phyloP scores from a whole-genome alignment of 176 grass and related monocot species.

The Oryza meridionalis region DNA sequence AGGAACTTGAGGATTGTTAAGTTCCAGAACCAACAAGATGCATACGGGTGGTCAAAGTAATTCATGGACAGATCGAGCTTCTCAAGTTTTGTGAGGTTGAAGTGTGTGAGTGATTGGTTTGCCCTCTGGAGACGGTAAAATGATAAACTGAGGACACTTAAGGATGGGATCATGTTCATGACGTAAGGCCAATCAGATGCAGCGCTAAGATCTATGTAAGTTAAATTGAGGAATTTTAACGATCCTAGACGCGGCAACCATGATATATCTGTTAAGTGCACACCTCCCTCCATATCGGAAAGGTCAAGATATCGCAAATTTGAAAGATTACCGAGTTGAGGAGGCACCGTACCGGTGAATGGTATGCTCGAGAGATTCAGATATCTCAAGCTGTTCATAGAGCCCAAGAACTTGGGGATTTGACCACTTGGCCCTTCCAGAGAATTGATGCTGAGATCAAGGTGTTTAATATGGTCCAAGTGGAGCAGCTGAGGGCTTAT shows the following conservation, averaged over 20 bases:
- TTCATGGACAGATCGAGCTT: too few relatives aligned
- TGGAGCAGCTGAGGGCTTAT: slow-evolving; percentile 26
- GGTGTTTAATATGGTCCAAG: slow-evolving; percentile 20
- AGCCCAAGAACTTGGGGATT: slow-evolving; percentile 26
- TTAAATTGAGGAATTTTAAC: too few relatives aligned
- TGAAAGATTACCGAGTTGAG: slow-evolving; percentile 14
- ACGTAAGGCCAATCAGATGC: neutral
- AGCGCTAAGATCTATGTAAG: neutral
- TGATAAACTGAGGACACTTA: neutral
- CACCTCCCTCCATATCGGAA: neutral
- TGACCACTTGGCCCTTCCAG: neutral
- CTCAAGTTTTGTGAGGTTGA: too few relatives aligned
- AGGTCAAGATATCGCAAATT: neutral
- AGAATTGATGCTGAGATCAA: neutral
- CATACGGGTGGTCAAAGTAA: too few relatives aligned
- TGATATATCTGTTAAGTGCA: neutral
- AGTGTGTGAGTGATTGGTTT: too few relatives aligned
- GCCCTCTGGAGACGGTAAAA: too few relatives aligned
- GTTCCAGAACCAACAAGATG: too few relatives aligned
- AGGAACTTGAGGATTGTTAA: too few relatives aligned
- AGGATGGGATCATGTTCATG: neutral
- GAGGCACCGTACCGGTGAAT: neutral
- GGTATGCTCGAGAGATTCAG: slow-evolving; percentile 4
- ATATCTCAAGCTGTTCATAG: slow-evolving; percentile 25
- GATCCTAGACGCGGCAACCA: neutral